Base-by-base conservation (phyloP, 371 early-diverging fungal species). In the Entomophthora muscae region DNA sequence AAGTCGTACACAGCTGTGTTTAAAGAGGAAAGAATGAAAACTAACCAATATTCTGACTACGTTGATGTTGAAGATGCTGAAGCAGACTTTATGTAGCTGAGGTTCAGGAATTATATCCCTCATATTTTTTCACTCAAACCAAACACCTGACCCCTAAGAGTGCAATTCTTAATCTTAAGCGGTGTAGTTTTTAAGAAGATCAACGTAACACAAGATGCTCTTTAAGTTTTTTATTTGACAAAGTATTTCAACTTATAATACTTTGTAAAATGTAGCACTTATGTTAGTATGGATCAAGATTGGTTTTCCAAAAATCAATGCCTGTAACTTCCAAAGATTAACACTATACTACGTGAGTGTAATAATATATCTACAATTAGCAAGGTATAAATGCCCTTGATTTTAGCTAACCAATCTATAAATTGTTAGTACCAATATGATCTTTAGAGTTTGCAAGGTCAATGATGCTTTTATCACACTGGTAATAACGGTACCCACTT, bases 51-150 rank as follows among this genome's bases (percentile, higher is more conserved):
- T 17, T 23, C 22, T 5, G 42, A n/a, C n/a, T 17, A 64, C n/a
- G 57, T 22, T 17, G 56, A 55, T n/a, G 12, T 51, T 27, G n/a
- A 56, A 21, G 56, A 57, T 51, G 52, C 21, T 24, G 64, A 64
- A 17, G 64, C 31, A 32, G 64, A 55, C 21, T 64, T 64, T 64
- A 64, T 64, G 64, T 64, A 65, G 31, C 42, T 42, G 17, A 42
- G 17, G 42, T 10, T 42, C 42, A 42, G 17, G 42, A 17, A 42
- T 5, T 42, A 5, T 10, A 10, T 42, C 42, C 17, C 5, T 5
- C 42, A 42, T 42, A 42, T 42, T 5, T 42, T 5, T 42, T 42
- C 17, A 10, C 10, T 5, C 17, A 42, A 17, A 42, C 5, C 17
- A 42, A 42, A 17, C 5, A 10, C 17, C 17, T 42, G 17, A 42